phyloP scores from a whole-genome alignment of 257 asterid genomes.

The Primulina tabacum region DNA sequence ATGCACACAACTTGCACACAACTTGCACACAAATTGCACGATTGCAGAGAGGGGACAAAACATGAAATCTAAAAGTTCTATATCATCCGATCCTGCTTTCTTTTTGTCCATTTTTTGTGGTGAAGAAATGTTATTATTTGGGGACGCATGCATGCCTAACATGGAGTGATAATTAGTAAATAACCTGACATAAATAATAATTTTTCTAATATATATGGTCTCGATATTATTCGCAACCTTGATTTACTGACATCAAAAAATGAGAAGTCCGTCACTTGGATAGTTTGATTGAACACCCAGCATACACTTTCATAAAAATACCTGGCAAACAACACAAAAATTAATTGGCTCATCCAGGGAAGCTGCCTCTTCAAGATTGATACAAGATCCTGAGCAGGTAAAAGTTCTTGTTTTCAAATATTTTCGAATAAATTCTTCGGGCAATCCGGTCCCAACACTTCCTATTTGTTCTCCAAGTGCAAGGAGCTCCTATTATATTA shows the following conservation, averaged over 20 bases:
- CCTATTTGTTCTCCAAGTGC: slow-evolving; percentile 85
- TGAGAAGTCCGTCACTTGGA: background rate
- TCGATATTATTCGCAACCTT: background rate
- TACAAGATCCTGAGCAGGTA: slow-evolving; percentile 30
- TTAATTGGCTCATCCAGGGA: slow-evolving; percentile 40
- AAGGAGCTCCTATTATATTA: slow-evolving; percentile 71
- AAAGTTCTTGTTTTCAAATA: slow-evolving; percentile 56
- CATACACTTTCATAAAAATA: slow-evolving; percentile 21
- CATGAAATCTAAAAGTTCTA: background rate
- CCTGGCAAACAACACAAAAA: slow-evolving; percentile 84
- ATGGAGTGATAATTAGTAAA: background rate
- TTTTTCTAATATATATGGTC: background rate
- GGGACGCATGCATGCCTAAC: background rate
- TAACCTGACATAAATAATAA: no score
- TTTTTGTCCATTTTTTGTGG: no score
- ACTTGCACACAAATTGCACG: no score
- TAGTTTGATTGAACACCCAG: background rate
- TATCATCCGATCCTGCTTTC: background rate
- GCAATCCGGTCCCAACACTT: slow-evolving; percentile 63
- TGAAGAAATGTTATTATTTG: background rate
- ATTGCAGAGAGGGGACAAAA: no score
- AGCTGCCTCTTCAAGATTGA: slow-evolving; percentile 34
- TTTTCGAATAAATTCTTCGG: slow-evolving; percentile 45
- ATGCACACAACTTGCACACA: background rate
- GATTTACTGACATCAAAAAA: background rate